Base-by-base conservation (phyloP, 805 yeast genomes). In the Cyberlindnera petersonii region DNA sequence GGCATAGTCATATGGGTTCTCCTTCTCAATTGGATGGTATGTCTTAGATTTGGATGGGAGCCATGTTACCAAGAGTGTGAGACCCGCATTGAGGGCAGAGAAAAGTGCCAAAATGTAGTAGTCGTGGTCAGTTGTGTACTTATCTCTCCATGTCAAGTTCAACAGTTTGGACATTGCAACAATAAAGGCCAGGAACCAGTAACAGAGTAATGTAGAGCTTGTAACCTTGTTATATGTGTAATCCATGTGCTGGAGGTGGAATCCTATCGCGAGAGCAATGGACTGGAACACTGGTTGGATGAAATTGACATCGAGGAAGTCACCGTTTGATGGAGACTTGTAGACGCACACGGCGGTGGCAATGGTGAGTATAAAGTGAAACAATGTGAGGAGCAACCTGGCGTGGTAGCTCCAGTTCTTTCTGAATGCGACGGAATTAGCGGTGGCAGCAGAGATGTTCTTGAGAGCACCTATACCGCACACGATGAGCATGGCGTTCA, bases 161-260 rank as follows among this genome's bases (percentile, higher is more conserved):
- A 63, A 49, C 5, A 75, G 50, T 46, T 74, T 73, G 26, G 75
- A 63, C 9, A 65, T 40, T 17, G 74, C 74, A 24, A 77, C 65
- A 6, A 81, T 38, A 1, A 72, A 50, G 28, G 72, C 67, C 41
- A 79, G 67, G 33, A 83, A 64, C 96, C 96, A 91, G 61, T 75
- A 91, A 46, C 82, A 69, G 27, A 91, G 71, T 33, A 88, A 63
- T 0, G 76, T 67, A 2, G 91, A 82, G 49, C 72, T 75, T 2
- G 96, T 78, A 17, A 85, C 74, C 30, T 64, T 69, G 9, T 79
- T 57, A 56, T 84, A 77, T 59, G 71, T 75, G 53, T 78, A 82
- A 58, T 91, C 97, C 42, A 83, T 57, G 60, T 78, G 83, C 42
- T 86, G 82, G 24, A 87, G 60, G 4, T 65, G 61, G 14, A 74